A percentile compares a stretch with the other conserved stretches of the same genome.
Evolutionary conservation across 495 filamentous ascomycete genomes (phyloP).

Genomic region (Halenospora varia): DNA sequence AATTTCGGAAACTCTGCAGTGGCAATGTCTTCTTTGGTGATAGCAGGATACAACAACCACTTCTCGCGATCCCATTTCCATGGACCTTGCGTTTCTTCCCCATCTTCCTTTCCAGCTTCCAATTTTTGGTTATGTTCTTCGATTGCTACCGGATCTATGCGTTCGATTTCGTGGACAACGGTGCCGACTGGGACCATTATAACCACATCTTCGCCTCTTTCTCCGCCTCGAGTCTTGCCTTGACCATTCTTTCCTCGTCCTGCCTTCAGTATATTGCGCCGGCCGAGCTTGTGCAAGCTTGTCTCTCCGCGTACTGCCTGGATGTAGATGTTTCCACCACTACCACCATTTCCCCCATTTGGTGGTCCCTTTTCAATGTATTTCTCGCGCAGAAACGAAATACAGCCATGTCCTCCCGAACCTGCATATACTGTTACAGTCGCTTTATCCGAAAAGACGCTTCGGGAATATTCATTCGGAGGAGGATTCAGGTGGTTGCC

Average conservation of each 20-base stretch:
- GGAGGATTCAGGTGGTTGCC: conserved; percentile 67
- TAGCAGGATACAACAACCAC: conserved; percentile 81
- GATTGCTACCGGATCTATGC: conserved; percentile 72
- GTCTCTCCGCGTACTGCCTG: conserved; percentile 89
- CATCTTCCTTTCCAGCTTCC: conserved; percentile 34
- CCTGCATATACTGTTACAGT: conserved; percentile 72
- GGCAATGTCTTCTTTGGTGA: conserved; percentile 62
- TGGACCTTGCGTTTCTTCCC: conserved; percentile 8
- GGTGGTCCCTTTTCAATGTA: conserved; percentile 83
- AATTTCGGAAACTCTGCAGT: conserved; percentile 55
- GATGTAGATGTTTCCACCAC: conserved; percentile 88
- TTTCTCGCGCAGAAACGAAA: conserved; percentile 88
- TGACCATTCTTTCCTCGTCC: conserved; percentile 79
- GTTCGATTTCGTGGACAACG: conserved; percentile 74
- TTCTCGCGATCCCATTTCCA: conserved; percentile 51
- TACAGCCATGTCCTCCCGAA: conserved; percentile 82
- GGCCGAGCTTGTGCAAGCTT: conserved; percentile 85
- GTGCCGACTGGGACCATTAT: conserved; percentile 92
- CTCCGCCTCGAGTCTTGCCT: conserved; percentile 75
- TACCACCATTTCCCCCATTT: conserved; percentile 95
- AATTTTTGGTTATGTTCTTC: conserved; percentile 41
- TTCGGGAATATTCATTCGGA: conserved; percentile 75
- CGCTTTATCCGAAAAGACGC: conserved; percentile 84
- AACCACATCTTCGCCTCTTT: conserved; percentile 79
- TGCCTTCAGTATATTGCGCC: conserved; percentile 71